Evolutionary conservation across 306 rosid species (phyloP).

Genomic region (Canavalia gladiata): DNA sequence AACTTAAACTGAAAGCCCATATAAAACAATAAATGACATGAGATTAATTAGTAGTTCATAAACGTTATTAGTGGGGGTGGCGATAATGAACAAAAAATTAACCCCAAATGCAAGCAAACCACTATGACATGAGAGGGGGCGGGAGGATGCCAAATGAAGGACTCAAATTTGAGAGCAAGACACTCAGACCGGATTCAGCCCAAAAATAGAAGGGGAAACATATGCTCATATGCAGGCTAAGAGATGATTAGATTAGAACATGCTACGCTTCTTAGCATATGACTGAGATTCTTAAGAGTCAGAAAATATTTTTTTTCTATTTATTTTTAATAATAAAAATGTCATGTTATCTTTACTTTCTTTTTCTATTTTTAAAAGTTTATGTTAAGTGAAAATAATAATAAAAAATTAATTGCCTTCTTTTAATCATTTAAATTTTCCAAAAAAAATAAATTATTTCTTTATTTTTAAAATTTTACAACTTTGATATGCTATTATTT

Average conservation of each 20-base stretch:
- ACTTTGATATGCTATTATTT: no score
- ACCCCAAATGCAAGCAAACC: background rate
- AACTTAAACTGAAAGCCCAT: constrained; percentile 66
- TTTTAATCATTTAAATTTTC: no score
- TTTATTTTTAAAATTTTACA: no score
- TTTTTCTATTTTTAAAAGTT: no score
- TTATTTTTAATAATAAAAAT: no score
- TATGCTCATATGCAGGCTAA: background rate
- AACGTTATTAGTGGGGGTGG: no score
- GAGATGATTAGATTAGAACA: background rate
- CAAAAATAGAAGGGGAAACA: background rate
- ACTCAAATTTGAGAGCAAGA: background rate
- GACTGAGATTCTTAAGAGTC: background rate
- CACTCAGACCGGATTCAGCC: background rate
- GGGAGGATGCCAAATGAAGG: no score
- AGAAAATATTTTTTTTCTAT: no score
- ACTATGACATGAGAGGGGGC: background rate
- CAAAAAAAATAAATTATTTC: no score
- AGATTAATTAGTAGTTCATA: constrained; percentile 10
- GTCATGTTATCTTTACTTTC: no score
- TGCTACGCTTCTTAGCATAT: background rate
- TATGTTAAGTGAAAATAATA: no score
- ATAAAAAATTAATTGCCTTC: no score
- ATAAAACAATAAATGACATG: background rate
- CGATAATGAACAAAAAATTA: background rate